Evolutionary conservation across 2,329 filamentous ascomycete genomes (phyloP), one percentile per base, ranked within the genome.

Genomic region (Aspergillus amoenus): DNA sequence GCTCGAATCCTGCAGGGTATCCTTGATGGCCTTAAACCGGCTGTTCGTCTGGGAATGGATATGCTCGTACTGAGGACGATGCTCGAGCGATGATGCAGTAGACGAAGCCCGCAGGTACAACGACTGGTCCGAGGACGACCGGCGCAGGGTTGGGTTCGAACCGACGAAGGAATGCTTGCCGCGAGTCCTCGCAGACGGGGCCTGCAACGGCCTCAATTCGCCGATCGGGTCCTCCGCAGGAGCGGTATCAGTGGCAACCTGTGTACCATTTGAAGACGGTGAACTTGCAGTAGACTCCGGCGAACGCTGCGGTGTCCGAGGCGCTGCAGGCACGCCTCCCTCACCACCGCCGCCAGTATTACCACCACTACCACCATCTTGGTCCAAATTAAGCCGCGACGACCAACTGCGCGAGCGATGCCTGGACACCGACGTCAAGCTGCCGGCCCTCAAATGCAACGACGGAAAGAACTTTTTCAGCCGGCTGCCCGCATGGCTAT

Each of bases 11-110:
- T 91, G 87, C 60, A 90, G 85, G 68, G 89, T 95, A 70, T 97
- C 93, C 68, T 87, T 89, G 70, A 97, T 90, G 4, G 93, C 93
- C 76, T 96, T 96, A 68, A 94, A 82, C 42, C 93, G 84, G 64
- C 89, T 91, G 67, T 97, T 97, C 63, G 93, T 88, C 78, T 94
- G 90, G 60, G 91, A 89, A 43, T 87, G 85, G 12, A 96, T 86
- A 72, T 94, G 81, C 49, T 89, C 84, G 72, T 94, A 97, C 44
- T 88, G 83, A 40, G 85, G 85, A 66, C 93, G 90, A 68, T 97
- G 91, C 2, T 93, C 93, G 0, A 95, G 81, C 0, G 91, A 95
- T 0, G 92, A 94, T 1, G 89, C 87, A 24, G 87, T 82, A 0
- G 93, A 96, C 3, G 92, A 78, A 4, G 85, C 87, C 64, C 90